Base-by-base conservation (phyloP, 306 rosid species). In the Lathyrus sativus region DNA sequence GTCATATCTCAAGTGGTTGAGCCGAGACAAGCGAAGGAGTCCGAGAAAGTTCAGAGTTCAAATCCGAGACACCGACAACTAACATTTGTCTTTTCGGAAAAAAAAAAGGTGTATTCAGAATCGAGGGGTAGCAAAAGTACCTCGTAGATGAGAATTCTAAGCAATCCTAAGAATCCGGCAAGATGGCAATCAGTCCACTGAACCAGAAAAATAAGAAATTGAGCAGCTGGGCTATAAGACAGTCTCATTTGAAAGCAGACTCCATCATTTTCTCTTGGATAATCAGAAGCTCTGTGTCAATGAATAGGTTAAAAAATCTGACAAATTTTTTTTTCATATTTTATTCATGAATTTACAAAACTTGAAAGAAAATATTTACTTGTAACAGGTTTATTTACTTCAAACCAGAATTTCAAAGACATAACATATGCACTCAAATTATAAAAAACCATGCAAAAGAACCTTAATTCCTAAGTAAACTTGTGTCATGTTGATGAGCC, bases 141-240 rank as follows among this genome's bases (percentile, higher is more conserved):
- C 91, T 81, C 86, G 68, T 87, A 92, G 76, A 87, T 87, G 45
- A 92, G 86, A 86, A 92, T 74, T 72, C 96, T 80, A 37, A 92
- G 91, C 85, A 92, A 82, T 51, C 98, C 98, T 74, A 92, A 74
- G 49, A 86, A 68, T 61, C 96, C 96, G 9, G 95, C 96, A 44
- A 89, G 91, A 78, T 86, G 79, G 76, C 91, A 92, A 78, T 89
- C 96, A 14, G 96, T 84, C 98, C 98, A 89, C 69, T 84, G 92
- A 77, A 92, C 86, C 53, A 92, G 80, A 72, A 92, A 92, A 65
- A 84, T 90, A 58, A 89, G 81, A 66, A 92, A 84, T 38, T 87
- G 88, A 0, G 96, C 95, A 10, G 85, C 86, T 3, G 95, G 95
- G 67, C 95, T 84, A 76, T 85, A 89, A 50, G 98, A 92, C 71